Base-by-base conservation (phyloP, 208 protist species). In the Naegleria gruberi region DNA sequence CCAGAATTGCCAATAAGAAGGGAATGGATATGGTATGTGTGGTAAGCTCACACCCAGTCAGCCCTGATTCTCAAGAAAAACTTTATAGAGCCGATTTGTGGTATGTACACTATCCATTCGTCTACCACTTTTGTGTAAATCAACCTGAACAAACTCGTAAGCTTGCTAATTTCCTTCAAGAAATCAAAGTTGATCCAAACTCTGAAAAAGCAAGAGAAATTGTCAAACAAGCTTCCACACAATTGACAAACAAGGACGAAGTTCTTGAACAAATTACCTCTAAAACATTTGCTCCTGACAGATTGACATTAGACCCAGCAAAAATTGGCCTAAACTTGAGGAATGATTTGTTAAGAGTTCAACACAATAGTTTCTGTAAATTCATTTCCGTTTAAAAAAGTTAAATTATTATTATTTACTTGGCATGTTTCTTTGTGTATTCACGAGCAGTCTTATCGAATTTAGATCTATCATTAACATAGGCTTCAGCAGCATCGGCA, bases 371-470 rank as follows among this genome's bases (percentile, higher is more conserved):
- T 30, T 77, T 77, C 30, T 77, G 65, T 26, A 37, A 77, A 8
- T 37, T 37, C 65, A 77, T 37, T 15, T 37, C 65, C 12, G 30
- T 77, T 19, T 77, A 77, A 37, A 77, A 5, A 55, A 55, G 15
- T 19, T 55, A 74, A 3, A n/a, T 8, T 17, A 74, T 30, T 5
- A n/a, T 74, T n/a, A 8, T 87, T 87, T 55, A 55, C 42, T 87
- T 55, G 19, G 84, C 84, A 42, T 88, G 26, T 42, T 88, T 88
- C 17, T 51, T 65, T 2, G 84, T 88, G 0, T 30, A 88, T 45
- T 88, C 84, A 34, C 43, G 41, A 43, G 84, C 84, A 42, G 23
- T 88, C 30, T 88, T 88, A 5, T 55, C 45, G 26, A 65, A 88
- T 57, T 51, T 23, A 23, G 84, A 42, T 30, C 3, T 12, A 57